Percentiles rank a stretch among this genome's conserved stretches.
These are phyloP conservation scores for Bipolaris cookei DNA, from an alignment of 2,329 filamentous ascomycete species.

Conservation along the genomic window DNA sequence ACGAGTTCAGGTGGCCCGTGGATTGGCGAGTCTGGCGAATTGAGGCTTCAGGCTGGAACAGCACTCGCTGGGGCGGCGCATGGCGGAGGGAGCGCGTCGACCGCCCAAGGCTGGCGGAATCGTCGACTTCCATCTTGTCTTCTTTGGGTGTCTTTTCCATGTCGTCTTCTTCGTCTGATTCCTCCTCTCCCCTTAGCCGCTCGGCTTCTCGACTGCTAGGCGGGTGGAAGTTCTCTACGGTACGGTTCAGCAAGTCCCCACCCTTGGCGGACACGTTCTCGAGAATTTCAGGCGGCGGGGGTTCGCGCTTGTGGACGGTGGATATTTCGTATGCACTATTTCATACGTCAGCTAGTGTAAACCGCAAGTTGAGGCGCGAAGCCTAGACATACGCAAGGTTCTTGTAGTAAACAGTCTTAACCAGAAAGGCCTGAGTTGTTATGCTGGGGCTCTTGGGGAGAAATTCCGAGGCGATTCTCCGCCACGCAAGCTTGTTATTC, in stretches of 20 bases:
- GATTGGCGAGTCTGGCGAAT: constrained; percentile 68
- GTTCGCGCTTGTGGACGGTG: constrained; percentile 76
- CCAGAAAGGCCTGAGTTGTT: constrained; percentile 80
- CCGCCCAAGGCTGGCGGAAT: constrained; percentile 54
- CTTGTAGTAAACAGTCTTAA: constrained; percentile 90
- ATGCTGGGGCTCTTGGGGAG: constrained; percentile 74
- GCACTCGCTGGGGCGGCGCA: constrained; percentile 81
- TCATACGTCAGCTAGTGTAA: constrained; percentile 9
- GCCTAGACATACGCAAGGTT: constrained; percentile 67
- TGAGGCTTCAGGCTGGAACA: constrained; percentile 81
- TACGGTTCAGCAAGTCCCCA: constrained; percentile 77
- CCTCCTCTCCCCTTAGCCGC: constrained; percentile 59
- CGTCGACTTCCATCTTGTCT: constrained; percentile 59
- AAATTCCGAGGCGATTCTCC: constrained; percentile 77
- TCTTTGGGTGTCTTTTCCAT: constrained; percentile 56
- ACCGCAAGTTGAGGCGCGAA: not conserved
- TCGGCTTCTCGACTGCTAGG: constrained; percentile 57
- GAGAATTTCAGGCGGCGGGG: constrained; percentile 85
- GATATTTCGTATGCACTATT: constrained; percentile 78
- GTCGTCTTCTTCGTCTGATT: constrained; percentile 55
- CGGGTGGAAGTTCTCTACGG: constrained; percentile 73
- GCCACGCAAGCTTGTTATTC: constrained; percentile 84
- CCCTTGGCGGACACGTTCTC: constrained; percentile 82
- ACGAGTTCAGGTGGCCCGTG: constrained; percentile 49
- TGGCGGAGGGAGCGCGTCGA: constrained; percentile 66